A percentile compares a stretch with the other conserved stretches of the same genome.
phyloP scores from a whole-genome alignment of 176 grass and related monocot genomes.

The Triticum turgidum region DNA sequence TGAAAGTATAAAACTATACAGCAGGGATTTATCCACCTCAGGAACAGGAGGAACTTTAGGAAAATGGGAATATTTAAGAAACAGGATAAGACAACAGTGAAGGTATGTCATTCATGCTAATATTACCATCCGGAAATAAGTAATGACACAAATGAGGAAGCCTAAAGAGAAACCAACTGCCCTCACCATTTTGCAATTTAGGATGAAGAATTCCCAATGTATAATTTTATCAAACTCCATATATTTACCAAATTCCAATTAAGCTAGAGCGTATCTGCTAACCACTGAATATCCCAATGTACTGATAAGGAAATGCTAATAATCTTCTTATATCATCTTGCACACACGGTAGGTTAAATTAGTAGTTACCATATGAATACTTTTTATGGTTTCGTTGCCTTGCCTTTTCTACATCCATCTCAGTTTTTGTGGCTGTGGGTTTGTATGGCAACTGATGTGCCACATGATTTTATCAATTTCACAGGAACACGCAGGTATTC shows the following conservation, averaged over 20 bases:
- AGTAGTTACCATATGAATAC: too few relatives aligned
- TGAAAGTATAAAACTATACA: constrained; percentile 16
- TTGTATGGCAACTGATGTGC: background rate
- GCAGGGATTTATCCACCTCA: background rate
- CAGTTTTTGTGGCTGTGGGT: background rate
- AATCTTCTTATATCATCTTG: background rate
- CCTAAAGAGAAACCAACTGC: constrained; percentile 6
- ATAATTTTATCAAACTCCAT: too few relatives aligned
- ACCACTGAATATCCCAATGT: background rate
- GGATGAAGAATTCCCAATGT: background rate
- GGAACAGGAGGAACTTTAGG: background rate
- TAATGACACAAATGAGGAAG: background rate
- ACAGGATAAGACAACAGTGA: background rate
- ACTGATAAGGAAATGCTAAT: background rate
- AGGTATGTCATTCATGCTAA: background rate
- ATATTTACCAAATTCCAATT: background rate
- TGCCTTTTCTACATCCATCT: background rate
- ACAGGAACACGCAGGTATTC: background rate
- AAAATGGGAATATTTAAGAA: background rate
- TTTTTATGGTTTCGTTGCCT: background rate
- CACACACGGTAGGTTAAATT: background rate
- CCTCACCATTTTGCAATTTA: background rate
- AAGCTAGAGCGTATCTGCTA: background rate
- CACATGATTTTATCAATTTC: background rate
- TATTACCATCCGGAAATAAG: background rate